Evolutionary conservation across 2,329 filamentous ascomycete species (phyloP).

Genomic region (Aspergillus sojae): DNA sequence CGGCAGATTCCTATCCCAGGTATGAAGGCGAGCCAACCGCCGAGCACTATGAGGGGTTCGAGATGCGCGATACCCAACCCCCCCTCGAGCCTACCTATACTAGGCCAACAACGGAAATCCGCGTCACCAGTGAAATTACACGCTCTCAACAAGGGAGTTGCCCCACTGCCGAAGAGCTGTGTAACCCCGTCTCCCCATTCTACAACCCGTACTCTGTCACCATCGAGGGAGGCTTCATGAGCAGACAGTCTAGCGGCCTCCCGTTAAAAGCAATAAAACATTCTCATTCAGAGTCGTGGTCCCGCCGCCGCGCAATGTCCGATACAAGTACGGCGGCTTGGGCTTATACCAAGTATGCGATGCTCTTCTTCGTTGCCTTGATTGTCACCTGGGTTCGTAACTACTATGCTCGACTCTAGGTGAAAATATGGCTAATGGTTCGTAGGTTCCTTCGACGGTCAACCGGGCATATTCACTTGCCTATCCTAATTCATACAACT

Average conservation of each 20-base stretch:
- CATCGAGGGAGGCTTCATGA: slow-evolving; percentile 29
- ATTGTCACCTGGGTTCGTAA: slow-evolving; percentile 44
- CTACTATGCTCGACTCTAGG: not conserved
- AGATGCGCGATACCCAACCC: slow-evolving; percentile 47
- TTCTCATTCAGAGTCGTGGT: slow-evolving; percentile 9
- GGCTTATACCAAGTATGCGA: slow-evolving; percentile 43
- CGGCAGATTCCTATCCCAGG: slow-evolving; percentile 9
- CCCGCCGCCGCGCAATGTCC: slow-evolving; percentile 20
- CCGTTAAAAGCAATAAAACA: slow-evolving; percentile 12
- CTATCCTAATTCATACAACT: slow-evolving; percentile 55
- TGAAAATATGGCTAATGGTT: not conserved
- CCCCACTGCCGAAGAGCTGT: slow-evolving; percentile 4
- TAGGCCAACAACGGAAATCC: slow-evolving; percentile 68
- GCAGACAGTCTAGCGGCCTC: slow-evolving; percentile 1
- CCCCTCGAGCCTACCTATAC: slow-evolving; percentile 45
- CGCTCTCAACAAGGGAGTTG: slow-evolving; percentile 10
- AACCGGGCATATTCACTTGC: slow-evolving; percentile 75
- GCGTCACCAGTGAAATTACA: slow-evolving; percentile 58
- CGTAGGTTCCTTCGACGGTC: slow-evolving; percentile 67
- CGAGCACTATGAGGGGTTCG: not conserved
- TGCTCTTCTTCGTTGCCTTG: slow-evolving; percentile 45
- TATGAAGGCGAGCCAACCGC: not conserved
- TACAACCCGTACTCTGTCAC: slow-evolving; percentile 37
- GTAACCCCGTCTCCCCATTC: slow-evolving; percentile 11
- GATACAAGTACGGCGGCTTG: slow-evolving; percentile 42